Evolutionary conservation across 2,329 filamentous ascomycete genomes (phyloP), one percentile per base, ranked within the genome.

Genomic region (Gnomoniopsis smithogilvyi): DNA sequence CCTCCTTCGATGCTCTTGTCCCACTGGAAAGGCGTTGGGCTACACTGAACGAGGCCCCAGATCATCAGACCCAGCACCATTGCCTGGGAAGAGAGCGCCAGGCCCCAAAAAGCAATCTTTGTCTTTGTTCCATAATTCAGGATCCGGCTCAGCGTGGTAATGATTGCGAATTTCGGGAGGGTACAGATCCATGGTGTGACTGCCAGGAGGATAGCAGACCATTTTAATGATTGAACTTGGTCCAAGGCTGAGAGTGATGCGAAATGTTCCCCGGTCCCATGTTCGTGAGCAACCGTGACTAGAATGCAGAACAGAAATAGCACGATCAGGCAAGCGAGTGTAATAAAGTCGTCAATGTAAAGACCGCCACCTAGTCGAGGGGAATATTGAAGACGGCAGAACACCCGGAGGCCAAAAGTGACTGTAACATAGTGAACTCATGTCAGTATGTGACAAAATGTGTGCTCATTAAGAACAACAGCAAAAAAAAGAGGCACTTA

Each of bases 141-240:
- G 34, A 72, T 72, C 46, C 69, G 67, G 45, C 71, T 65, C 6
- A 72, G 62, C 8, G 65, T 69, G 26, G 68, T 67, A 58, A 73
- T 66, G 54, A 72, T 66, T 53, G 70, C 69, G 46, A 71, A 72
- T 43, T 72, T 73, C 2, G 70, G 70, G 38, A 72, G 57, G 12
- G 70, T 71, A 57, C 72, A 73, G 51, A 66, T 66, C 70, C 70
- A 72, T 56, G 72, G 67, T 15, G 70, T 58, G 19, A 71, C 59
- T 2, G 67, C 60, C 38, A 65, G 69, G 55, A 69, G 69, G 43
- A 73, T 67, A 34, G 64, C 66, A 53, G 71, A 71, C 62, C 66
- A 72, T 53, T 67, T 67, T 8, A 70, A 63, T 2, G 70, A 67
- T 19, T 60, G n/a, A 17, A 53, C 24, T 33, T 50, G 51, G 24